Evolutionary conservation across 192 early-diverging fungal species (phyloP).

Genomic region (Coemansia sp.): DNA sequence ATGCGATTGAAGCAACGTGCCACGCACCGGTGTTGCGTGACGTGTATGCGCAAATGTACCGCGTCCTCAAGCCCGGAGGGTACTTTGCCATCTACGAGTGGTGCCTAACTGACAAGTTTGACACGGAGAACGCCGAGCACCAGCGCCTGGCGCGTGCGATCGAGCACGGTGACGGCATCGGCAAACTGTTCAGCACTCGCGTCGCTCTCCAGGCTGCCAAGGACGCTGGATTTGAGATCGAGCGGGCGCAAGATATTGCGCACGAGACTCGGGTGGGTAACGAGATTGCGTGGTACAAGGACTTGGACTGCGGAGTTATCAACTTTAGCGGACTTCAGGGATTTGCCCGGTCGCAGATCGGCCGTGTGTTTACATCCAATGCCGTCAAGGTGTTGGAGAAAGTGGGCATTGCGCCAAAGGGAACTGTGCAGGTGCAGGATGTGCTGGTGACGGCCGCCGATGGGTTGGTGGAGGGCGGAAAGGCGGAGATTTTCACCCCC

Average conservation of each 20-base stretch:
- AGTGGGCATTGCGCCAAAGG: slow-evolving; percentile 79
- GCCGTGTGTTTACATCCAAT: slow-evolving; percentile 73
- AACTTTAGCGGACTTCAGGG: slow-evolving; percentile 47
- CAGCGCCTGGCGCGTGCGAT: slow-evolving; percentile 75
- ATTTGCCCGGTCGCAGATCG: slow-evolving; percentile 59
- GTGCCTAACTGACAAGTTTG: slow-evolving; percentile 88
- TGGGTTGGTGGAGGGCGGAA: slow-evolving; percentile 76
- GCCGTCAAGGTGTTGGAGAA: slow-evolving; percentile 78
- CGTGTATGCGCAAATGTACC: slow-evolving; percentile 87
- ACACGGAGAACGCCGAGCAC: slow-evolving; percentile 72
- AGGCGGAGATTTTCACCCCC: slow-evolving; percentile 84
- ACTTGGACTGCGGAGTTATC: slow-evolving; percentile 59
- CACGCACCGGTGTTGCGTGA: slow-evolving; percentile 83
- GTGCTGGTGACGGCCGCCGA: slow-evolving; percentile 81
- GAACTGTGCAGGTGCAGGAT: slow-evolving; percentile 79
- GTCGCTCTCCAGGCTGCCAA: slow-evolving; percentile 77
- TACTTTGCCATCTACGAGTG: slow-evolving; percentile 94
- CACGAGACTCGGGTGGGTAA: slow-evolving; percentile 59
- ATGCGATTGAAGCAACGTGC: slow-evolving; percentile 95
- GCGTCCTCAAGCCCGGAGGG: slow-evolving; percentile 90
- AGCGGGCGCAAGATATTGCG: slow-evolving; percentile 66
- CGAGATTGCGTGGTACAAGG: slow-evolving; percentile 78
- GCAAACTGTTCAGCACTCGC: slow-evolving; percentile 74
- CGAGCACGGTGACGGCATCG: slow-evolving; percentile 90
- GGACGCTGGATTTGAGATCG: slow-evolving; percentile 86